Base-by-base conservation (phyloP, 257 asterid genomes). In the Echites panduratus region DNA sequence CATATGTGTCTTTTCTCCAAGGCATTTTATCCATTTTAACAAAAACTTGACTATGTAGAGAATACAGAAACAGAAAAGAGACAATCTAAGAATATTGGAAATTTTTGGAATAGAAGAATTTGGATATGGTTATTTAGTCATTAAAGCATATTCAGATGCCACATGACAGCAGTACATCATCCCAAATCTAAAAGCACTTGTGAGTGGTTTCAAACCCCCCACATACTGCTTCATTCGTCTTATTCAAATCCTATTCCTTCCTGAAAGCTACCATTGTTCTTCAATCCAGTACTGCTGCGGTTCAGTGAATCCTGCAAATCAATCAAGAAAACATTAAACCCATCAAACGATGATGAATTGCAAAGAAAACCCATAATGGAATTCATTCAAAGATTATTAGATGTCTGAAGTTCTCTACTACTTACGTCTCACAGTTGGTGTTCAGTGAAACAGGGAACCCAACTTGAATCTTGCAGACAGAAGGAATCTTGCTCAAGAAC, bases 381-480 rank as follows among this genome's bases (percentile, higher is more conserved):
- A 24, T 41, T 3, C 12, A 40, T 38, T 17, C 59, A 11, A n/a
- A 41, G 1, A 4, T 12, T 16, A 29, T 24, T n/a, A 27, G 2
- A 50, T 29, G 4, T 10, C n/a, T 49, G 2, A 4, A 50, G 2
- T 7, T n/a, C 3, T 40, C 7, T 53, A n/a, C 3, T 19, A 73
- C 86, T 80, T 79, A 85, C 89, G 69, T 80, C 57, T 86, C 88
- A 50, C 89, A 86, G 78, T 86, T 81, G 17, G 87, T 86, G 79
- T 76, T 84, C 52, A 82, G 45, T 72, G 90, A 88, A 77, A 88
- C 83, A 1, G 94, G 91, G 85, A 88, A 88, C 22, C 87, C 84
- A 29, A 88, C 88, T 79, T 80, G 80, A 53, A 88, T 88, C 5
- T 72, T 70, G 83, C 91, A 88, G 66, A 79, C 77, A 68, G 59